Conservation (phyloP, 2,329 filamentous ascomycete genomes). For the Trichoderma atroviride region DNA sequence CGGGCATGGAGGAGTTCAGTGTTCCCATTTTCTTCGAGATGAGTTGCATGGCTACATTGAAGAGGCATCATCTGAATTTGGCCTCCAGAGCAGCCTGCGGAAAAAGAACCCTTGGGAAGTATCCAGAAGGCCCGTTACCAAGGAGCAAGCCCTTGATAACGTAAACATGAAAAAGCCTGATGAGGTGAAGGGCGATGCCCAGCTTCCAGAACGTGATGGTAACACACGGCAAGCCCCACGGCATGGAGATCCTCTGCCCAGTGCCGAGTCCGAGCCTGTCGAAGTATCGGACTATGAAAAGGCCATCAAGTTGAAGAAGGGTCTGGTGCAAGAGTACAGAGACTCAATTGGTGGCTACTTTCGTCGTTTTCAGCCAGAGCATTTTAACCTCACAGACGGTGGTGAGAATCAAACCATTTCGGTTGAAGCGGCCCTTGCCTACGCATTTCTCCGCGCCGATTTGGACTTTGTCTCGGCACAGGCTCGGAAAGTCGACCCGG, state of each 20-base stretch:
- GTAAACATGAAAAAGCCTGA: constrained; percentile 55
- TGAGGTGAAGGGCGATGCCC: constrained; percentile 46
- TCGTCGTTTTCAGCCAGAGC: constrained; percentile 79
- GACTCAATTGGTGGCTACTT: constrained; percentile 92
- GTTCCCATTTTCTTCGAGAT: constrained; percentile 82
- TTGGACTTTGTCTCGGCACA: constrained; percentile 92
- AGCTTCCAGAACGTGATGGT: constrained; percentile 39
- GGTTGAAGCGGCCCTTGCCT: constrained; percentile 79
- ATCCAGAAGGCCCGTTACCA: constrained; percentile 31
- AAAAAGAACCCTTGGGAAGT: constrained; percentile 42
- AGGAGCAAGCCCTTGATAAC: constrained; percentile 36
- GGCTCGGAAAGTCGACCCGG: constrained; percentile 74
- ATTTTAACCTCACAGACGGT: constrained; percentile 59
- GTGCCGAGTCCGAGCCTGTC: constrained; percentile 50
- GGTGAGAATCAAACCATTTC: constrained; percentile 46
- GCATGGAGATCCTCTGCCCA: constrained; percentile 43
- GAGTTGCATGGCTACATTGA: constrained; percentile 89
- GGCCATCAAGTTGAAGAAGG: constrained; percentile 68
- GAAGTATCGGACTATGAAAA: constrained; percentile 59
- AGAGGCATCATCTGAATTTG: constrained; percentile 74
- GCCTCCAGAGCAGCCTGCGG: constrained; percentile 73
- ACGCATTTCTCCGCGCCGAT: constrained; percentile 91
- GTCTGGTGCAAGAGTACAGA: constrained; percentile 76
- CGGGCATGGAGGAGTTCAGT: constrained; percentile 88
- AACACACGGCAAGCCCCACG: constrained; percentile 41